Evolutionary conservation across 2,329 filamentous ascomycete genomes (phyloP), one percentile per base, ranked within the genome.

Genomic region (Sarocladium oryzae): DNA sequence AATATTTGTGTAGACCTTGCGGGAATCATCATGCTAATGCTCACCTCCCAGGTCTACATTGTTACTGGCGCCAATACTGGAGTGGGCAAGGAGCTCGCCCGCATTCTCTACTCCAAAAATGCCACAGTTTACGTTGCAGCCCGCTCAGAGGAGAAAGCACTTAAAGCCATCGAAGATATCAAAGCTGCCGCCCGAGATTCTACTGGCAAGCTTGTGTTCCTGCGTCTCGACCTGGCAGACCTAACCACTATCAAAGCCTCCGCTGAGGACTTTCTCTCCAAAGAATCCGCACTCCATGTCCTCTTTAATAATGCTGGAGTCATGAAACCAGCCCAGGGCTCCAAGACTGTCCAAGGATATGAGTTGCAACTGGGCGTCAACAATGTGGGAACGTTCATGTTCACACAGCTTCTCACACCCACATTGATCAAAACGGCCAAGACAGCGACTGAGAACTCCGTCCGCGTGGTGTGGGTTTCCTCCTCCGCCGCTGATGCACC

Each of bases 121-220:
- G 77, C 66, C 15, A 77, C 64, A 2, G 70, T 82, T 21, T 81
- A 80, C 56, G 58, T 80, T 30, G 75, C 75, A 2, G 71, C 69
- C 0, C 73, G 77, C 18, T 70, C 65, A 1, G 56, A 63, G 18
- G 56, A 62, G 2, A 75, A 74, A 53, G 73, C 66, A n/a, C 58
- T 62, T 0, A 49, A 59, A 0, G 72, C 73, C 11, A 74, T 81
- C 23, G 56, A 61, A 2, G 54, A 60, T 11, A 73, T 79, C 54
- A 60, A 68, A 32, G 50, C 60, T 2, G 51, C 57, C 1, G 60
- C 68, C 2, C 59, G 49, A 10, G 40, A 56, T 13, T 70, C 60
- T 2, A 63, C 60, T 1, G 71, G 72, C 15, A 56, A 58, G 1
- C 53, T 76, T 2, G 60, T 61, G n/a, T 73, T 70, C 52, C 57